Base-by-base conservation (phyloP, 768 basidiomycete species). In the Boletus subparvulus region DNA sequence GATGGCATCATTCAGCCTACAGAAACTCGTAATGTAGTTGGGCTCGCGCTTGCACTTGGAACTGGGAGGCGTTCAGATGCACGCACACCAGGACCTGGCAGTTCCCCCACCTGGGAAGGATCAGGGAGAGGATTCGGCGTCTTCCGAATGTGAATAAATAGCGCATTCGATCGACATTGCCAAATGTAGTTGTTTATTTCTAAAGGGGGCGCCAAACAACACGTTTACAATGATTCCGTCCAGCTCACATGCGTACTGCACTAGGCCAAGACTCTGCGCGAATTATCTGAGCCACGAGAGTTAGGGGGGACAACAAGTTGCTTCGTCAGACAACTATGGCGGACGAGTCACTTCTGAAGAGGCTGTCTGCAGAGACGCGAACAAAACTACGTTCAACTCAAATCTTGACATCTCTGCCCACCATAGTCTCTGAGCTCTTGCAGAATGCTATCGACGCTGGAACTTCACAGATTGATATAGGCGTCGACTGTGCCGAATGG, bases 381-480 rank as follows among this genome's bases (percentile, higher is more conserved):
- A 77, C 83, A 21, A 84, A 78, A 63, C 77, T 98, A 44, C 85
- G 95, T 42, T 94, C 94, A 2, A 83, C 90, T 0, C 84, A 92
- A 65, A 86, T 95, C 60, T 73, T 98, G 56, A 92, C 92, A 0
- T 89, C 92, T 6, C 68, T 97, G 28, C 79, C 88, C 9, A 85
- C 89, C 67, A 77, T 95, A 55, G 76, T 95, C 21, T 86, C 86
- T 2, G 94, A 98, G 71, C 83, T 98, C 36, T 70, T 94, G 12
- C 94, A 95, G 69, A 98, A 98, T 69, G 80, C 92, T 3, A 77
- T 98, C 10, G 96, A 98, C 64, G 92, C 95, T 3, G 78, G 78
- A 30, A 84, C 94, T 0, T 76, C 71, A 16, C 78, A 80, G 21
- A 77, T 98, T 49, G 85, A 89, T 41, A 75, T 94, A 46, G 85